Conservation (phyloP, 2,329 filamentous ascomycete species). For the Grosmannia huntii region DNA sequence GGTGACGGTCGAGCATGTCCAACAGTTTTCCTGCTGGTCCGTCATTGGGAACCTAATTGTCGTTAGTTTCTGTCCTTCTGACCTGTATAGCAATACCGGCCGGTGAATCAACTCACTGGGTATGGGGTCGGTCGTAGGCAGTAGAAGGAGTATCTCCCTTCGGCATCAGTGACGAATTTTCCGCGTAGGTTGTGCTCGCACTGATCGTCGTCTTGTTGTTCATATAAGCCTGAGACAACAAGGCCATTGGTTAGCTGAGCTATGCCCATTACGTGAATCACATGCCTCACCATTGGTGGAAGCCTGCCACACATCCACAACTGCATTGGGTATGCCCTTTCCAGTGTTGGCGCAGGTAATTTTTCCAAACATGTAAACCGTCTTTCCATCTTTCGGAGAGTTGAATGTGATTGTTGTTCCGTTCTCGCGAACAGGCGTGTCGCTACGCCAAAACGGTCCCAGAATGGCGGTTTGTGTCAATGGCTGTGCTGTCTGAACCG, state of each 20-base stretch:
- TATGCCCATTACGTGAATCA: neutral
- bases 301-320: conserved; percentile 51
- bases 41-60: conserved; percentile 3
- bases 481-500: conserved; percentile 28
- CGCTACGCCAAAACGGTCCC: conserved; percentile 53
- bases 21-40: conserved; percentile 20
- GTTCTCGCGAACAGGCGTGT: conserved; percentile 44
- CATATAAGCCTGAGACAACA: conserved; percentile 33
- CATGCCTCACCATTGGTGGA: conserved; percentile 33
- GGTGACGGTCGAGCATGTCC: conserved; percentile 21
- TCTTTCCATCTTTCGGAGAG: conserved; percentile 24
- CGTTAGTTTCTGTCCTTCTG: neutral
- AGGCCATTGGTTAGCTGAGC: neutral
- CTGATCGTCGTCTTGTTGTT: conserved; percentile 51
- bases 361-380: conserved; percentile 42
- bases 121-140: conserved; percentile 48
- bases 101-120: conserved; percentile 19
- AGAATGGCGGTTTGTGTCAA: conserved; percentile 41
- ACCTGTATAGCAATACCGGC: neutral
- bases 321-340: conserved; percentile 39
- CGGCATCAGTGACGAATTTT: conserved; percentile 18
- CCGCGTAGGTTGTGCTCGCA: conserved; percentile 11
- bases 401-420: conserved; percentile 39
- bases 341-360: conserved; percentile 28
- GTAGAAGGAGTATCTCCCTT: conserved; percentile 51